Conservation (phyloP, 495 filamentous ascomycete species). For the Lasiosphaeriaceae sp. region DNA sequence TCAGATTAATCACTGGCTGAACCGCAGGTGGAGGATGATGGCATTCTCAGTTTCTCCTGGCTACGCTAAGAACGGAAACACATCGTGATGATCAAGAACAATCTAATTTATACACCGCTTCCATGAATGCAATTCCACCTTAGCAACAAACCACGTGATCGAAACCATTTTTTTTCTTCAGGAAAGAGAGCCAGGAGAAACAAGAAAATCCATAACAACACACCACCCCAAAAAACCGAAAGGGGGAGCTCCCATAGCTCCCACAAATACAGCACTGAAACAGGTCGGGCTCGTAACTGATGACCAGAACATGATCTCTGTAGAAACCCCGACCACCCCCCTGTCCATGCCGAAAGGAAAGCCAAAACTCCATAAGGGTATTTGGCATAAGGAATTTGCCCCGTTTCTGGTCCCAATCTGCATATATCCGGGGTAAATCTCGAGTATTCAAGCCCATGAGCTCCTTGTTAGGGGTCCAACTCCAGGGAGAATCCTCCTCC, state of each 20-base stretch:
- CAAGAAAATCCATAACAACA: neutral
- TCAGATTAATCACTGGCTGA: too few relatives aligned
- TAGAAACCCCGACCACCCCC: neutral
- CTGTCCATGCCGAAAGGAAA: neutral
- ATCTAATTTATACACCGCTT: constrained; percentile 5
- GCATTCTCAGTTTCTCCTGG: neutral
- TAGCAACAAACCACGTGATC: neutral
- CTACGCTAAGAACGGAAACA: neutral
- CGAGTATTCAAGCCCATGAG: constrained; percentile 1
- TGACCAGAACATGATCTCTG: neutral
- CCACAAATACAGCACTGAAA: neutral
- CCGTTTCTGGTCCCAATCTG: constrained; percentile 4
- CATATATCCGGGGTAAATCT: constrained; percentile 1
- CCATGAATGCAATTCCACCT: neutral
- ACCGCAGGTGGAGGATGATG: neutral
- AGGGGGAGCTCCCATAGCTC: neutral
- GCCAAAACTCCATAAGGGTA: constrained; percentile 13
- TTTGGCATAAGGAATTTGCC: constrained; percentile 9
- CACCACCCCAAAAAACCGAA: neutral
- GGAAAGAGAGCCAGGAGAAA: neutral
- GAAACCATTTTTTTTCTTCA: too few relatives aligned
- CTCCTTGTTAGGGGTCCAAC: neutral
- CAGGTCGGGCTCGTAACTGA: neutral
- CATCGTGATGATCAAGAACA: neutral
- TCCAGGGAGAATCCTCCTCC: neutral